Evolutionary conservation across 2,329 filamentous ascomycete species (phyloP).

Genomic region (Aspergillus fijiensis): DNA sequence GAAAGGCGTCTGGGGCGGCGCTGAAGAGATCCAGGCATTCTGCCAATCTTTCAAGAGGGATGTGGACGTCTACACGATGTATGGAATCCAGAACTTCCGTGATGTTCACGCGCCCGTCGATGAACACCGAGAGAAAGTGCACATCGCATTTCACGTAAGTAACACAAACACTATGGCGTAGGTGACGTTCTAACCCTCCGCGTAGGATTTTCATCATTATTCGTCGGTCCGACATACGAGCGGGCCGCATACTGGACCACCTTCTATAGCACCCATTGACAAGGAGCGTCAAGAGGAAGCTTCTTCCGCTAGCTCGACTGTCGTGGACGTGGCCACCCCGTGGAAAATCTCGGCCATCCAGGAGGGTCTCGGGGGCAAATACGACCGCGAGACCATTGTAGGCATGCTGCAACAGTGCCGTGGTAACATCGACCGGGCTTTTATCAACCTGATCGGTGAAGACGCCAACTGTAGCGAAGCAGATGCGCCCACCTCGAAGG

Average conservation of each 20-base stretch:
- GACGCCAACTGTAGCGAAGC: conserved; percentile 31
- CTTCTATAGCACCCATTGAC: conserved; percentile 42
- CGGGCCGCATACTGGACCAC: conserved; percentile 59
- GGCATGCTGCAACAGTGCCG: conserved; percentile 54
- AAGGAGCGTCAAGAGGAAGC: conserved; percentile 14
- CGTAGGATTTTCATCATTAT: conserved; percentile 64
- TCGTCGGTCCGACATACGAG: conserved; percentile 63
- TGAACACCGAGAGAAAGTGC: conserved; percentile 43
- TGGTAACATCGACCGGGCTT: conserved; percentile 55
- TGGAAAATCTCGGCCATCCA: conserved; percentile 58
- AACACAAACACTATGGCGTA: background rate
- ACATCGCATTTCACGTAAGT: conserved; percentile 65
- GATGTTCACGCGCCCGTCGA: conserved; percentile 43
- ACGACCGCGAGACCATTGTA: conserved; percentile 52
- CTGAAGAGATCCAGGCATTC: conserved; percentile 68
- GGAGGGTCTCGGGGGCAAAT: conserved; percentile 52
- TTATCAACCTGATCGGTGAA: conserved; percentile 52
- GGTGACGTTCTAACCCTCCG: conserved; percentile 11
- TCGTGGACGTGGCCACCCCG: conserved; percentile 46
- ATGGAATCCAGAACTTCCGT: conserved; percentile 45
- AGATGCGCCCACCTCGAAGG: conserved; percentile 22
- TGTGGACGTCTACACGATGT: conserved; percentile 58
- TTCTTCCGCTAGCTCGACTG: conserved; percentile 12
- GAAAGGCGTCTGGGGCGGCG: conserved; percentile 63
- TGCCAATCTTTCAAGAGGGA: conserved; percentile 60